phyloP scores from a whole-genome alignment of 2,329 filamentous ascomycete species.

The Ophioceras dolichostomum region DNA sequence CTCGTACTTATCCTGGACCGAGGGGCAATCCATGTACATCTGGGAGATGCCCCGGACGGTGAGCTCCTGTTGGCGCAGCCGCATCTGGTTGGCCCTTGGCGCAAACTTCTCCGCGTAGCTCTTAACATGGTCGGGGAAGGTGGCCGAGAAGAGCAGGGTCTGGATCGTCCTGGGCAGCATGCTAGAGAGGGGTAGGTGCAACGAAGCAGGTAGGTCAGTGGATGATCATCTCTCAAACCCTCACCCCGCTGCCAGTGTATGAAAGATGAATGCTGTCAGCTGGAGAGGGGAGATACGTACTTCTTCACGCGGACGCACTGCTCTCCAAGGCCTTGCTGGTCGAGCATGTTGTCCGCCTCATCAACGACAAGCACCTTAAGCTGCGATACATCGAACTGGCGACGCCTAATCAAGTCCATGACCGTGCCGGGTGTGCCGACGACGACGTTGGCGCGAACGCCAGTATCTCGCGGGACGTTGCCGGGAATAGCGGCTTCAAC shows the following conservation, averaged over 20 bases:
- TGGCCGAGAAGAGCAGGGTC: conserved; percentile 90
- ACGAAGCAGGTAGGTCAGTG: conserved; percentile 6
- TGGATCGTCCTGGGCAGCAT: conserved; percentile 67
- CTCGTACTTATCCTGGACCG: conserved; percentile 73
- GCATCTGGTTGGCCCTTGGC: conserved; percentile 75
- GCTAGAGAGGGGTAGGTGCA: conserved; percentile 34
- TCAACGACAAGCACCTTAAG: conserved; percentile 83
- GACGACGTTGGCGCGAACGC: conserved; percentile 65
- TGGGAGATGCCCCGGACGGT: conserved; percentile 97
- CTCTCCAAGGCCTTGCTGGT: conserved; percentile 87
- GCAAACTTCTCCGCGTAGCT: conserved; percentile 76
- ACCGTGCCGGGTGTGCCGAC: conserved; percentile 93
- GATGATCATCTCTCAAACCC: neutral
- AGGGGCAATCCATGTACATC: conserved; percentile 88
- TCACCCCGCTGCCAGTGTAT: no score
- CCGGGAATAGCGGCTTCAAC: conserved; percentile 79
- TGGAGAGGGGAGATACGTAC: conserved; percentile 32
- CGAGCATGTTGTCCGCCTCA: conserved; percentile 98
- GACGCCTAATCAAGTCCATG: conserved; percentile 70
- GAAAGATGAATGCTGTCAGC: no score
- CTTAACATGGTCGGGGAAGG: conserved; percentile 77
- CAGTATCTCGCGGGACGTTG: conserved; percentile 53
- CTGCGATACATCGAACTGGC: conserved; percentile 57
- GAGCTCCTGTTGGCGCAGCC: conserved; percentile 77
- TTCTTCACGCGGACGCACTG: conserved; percentile 84